Base-by-base conservation (phyloP, 176 grass and related monocot genomes). In the Olyra latifolia region DNA sequence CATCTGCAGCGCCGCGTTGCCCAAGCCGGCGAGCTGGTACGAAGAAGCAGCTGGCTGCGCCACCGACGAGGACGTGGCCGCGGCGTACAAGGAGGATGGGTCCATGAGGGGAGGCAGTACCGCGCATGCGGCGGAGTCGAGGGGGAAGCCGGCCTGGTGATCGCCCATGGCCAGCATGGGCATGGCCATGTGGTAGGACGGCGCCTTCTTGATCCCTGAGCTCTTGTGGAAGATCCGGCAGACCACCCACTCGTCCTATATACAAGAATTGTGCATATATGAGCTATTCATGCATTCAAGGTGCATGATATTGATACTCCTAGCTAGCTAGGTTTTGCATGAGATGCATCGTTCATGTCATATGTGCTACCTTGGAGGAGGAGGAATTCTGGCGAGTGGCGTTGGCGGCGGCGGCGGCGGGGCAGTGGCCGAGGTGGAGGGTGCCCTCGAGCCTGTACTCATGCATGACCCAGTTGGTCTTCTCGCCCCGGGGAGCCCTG, bases 401-500 rank as follows among this genome's bases (percentile, higher is more conserved):
- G 40, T n/a, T 10, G 25, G 19, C 16, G 17, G n/a, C 48, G 35
- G 27, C 57, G 0, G 17, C 35, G n/a, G 41, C 28, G 4, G 47
- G 7, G 12, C 1, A 8, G 20, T 17, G 10, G n/a, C n/a, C n/a
- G 23, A 24, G 6, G 9, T 17, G 4, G 22, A 53, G 2, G 4
- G 27, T 58, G 15, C 68, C 79, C 30, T 89, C 75, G 17, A 89
- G 87, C 71, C 84, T 87, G 19, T 81, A 89, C 53, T 93, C 91
- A 1, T 93, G 91, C 84, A 93, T 89, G 23, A 93, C 53, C 91
- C 91, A 93, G 5, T 89, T 81, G 3, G 84, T 93, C 72, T 89
- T 93, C 13, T 77, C 44, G 0, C 91, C 87, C 19, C 6, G 73
- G 2, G 87, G 87, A 17, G 91, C 87, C 25, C 91, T 87, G 0